phyloP scores from a whole-genome alignment of 2,329 filamentous ascomycete genomes.

The Colletotrichum cereale region DNA sequence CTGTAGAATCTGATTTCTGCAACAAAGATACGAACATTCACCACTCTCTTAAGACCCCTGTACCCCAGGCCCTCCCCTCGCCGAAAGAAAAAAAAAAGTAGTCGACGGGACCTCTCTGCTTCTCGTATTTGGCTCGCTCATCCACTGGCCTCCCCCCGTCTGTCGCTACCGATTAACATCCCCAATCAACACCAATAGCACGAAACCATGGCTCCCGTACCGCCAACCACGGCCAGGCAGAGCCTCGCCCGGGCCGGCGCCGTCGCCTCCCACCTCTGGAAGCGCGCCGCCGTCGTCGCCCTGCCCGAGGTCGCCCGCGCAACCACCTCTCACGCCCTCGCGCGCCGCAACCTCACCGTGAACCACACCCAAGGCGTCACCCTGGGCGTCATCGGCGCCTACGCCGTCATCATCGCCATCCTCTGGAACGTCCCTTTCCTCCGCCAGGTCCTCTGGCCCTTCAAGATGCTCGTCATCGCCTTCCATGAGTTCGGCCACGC shows the following conservation, averaged over 20 bases:
- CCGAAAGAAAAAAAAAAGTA: too few species aligned
- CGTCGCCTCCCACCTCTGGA: slow-evolving; percentile 20
- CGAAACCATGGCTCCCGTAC: slow-evolving; percentile 33
- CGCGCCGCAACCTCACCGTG: slow-evolving; percentile 67
- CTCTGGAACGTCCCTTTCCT: slow-evolving; percentile 85
- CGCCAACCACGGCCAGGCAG: slow-evolving; percentile 31
- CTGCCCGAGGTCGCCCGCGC: slow-evolving; percentile 29
- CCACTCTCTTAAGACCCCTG: not conserved
- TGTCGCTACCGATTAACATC: slow-evolving; percentile 9
- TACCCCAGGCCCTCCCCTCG: not conserved
- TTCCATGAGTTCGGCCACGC: slow-evolving; percentile 87
- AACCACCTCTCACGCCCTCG: slow-evolving; percentile 47
- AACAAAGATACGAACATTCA: not conserved
- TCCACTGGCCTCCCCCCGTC: not conserved
- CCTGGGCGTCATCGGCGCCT: slow-evolving; percentile 77
- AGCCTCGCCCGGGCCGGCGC: slow-evolving; percentile 28
- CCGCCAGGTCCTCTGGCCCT: slow-evolving; percentile 82
- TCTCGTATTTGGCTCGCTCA: slow-evolving; percentile 10
- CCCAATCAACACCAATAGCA: not conserved
- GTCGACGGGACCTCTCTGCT: not conserved
- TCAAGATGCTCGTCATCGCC: slow-evolving; percentile 88
- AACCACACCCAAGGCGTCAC: slow-evolving; percentile 79
- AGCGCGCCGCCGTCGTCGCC: slow-evolving; percentile 22
- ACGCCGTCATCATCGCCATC: slow-evolving; percentile 77
- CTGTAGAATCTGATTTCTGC: not conserved